Conservation (phyloP, 2,329 filamentous ascomycete species). For the Alternaria longipes region DNA sequence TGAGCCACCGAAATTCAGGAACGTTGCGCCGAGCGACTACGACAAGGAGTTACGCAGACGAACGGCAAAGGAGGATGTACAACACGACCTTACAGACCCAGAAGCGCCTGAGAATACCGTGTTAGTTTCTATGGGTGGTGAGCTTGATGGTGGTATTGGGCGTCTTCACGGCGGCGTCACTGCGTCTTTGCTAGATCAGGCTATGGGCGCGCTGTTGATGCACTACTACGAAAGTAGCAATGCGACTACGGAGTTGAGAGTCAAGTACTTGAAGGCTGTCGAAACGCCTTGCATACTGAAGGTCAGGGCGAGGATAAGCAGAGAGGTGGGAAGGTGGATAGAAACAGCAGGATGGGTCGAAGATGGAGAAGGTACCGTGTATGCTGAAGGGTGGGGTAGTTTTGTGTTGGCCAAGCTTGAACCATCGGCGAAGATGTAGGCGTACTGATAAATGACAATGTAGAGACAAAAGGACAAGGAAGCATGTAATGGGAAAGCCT, state of each 20-base stretch:
- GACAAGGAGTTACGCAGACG: constrained; percentile 8
- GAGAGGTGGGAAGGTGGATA: constrained; percentile 35
- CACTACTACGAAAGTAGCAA: constrained; percentile 22
- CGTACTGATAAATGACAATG: neutral
- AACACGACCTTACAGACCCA: constrained; percentile 19
- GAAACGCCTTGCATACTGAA: constrained; percentile 35
- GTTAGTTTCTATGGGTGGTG: constrained; percentile 30
- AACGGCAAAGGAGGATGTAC: constrained; percentile 20
- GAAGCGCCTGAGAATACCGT: constrained; percentile 32
- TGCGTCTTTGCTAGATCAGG: constrained; percentile 37
- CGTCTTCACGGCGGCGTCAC: constrained; percentile 40
- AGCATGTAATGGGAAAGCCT: neutral
- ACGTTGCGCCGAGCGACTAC: neutral
- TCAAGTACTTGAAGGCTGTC: constrained; percentile 37
- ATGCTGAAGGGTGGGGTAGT: constrained; percentile 30
- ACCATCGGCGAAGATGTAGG: constrained; percentile 14
- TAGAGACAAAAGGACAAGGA: neutral
- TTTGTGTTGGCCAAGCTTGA: constrained; percentile 29
- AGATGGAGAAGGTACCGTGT: constrained; percentile 35
- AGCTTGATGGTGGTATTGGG: constrained; percentile 31
- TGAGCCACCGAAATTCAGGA: neutral
- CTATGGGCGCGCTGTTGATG: constrained; percentile 34
- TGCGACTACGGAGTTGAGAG: constrained; percentile 34
- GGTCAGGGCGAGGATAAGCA: constrained; percentile 29
- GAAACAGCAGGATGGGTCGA: constrained; percentile 35